These are phyloP conservation scores for Abelmoschus esculentus DNA, from an alignment of 345 rosid genomes.

Conservation along the genomic window DNA sequence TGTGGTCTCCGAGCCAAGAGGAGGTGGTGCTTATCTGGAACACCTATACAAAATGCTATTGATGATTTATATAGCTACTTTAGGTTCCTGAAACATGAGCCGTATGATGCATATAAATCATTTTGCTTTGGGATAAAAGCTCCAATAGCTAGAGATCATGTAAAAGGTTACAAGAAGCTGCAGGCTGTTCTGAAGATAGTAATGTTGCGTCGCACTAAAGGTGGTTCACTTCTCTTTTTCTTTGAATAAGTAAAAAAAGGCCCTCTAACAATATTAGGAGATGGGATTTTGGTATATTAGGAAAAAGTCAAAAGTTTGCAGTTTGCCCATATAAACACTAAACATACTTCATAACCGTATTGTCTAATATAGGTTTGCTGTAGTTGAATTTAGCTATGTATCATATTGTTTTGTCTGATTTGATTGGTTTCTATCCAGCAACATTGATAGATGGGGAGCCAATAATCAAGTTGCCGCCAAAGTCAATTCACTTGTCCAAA, in stretches of 20 bases:
- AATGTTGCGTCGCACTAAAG: constrained; percentile 97
- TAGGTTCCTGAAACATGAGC: constrained; percentile 86
- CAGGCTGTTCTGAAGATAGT: constrained; percentile 79
- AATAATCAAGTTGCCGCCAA: constrained; percentile 78
- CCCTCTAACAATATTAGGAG: constrained; percentile 12
- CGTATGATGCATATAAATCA: constrained; percentile 60
- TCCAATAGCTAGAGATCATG: constrained; percentile 64
- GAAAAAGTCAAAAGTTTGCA: neutral
- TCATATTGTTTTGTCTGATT: constrained; percentile 16
- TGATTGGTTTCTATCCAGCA: constrained; percentile 36
- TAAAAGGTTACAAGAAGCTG: constrained; percentile 83
- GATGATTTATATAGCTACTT: constrained; percentile 96
- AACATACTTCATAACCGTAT: neutral
- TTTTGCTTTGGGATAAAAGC: constrained; percentile 58
- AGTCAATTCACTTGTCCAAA: constrained; percentile 48
- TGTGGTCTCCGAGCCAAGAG: constrained; percentile 89
- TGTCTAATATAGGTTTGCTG: constrained; percentile 5
- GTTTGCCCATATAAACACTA: neutral
- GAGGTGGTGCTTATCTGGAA: constrained; percentile 99
- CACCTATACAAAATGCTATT: constrained; percentile 86
- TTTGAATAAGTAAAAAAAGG: neutral
- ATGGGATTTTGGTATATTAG: neutral
- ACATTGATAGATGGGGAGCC: constrained; percentile 86
- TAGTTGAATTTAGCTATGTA: constrained; percentile 11
- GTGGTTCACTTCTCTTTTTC: constrained; percentile 27